Conservation (phyloP, 2,329 filamentous ascomycete genomes). For the Botrytis elliptica region DNA sequence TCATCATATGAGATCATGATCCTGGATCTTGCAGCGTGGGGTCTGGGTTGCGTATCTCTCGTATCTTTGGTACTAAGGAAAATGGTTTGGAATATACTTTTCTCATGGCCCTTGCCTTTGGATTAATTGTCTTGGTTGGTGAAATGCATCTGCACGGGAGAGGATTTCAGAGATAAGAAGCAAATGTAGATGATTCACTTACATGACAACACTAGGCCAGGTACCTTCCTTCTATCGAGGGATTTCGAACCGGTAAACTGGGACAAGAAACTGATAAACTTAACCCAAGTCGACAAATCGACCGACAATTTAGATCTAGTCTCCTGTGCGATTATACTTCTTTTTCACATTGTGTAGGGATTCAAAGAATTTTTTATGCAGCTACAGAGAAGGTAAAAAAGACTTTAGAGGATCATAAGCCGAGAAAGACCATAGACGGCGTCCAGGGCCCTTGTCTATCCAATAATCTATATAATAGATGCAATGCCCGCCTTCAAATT, state of each 20-base stretch:
- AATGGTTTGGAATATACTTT: conserved; percentile 2
- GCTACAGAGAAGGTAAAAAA: neutral
- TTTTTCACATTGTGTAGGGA: neutral
- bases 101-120: neutral
- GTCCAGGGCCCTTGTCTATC: neutral
- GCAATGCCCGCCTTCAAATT: conserved; percentile 9
- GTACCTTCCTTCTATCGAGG: neutral
- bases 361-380: neutral
- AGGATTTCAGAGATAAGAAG: conserved; percentile 4
- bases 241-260: neutral
- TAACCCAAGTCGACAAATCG: neutral
- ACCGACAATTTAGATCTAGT: neutral
- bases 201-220: neutral
- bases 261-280: conserved; percentile 1
- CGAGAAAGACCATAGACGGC: conserved; percentile 1
- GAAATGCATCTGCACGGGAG: neutral
- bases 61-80: neutral
- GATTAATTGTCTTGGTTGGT: neutral
- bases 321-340: neutral
- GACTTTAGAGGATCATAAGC: neutral
- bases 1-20: conserved; percentile 10
- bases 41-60: neutral
- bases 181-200: neutral
- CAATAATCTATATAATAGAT: conserved; percentile 11
- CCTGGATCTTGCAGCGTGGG: conserved; percentile 3